Conservation (phyloP, 768 basidiomycete genomes). For the Boletales sp. region DNA sequence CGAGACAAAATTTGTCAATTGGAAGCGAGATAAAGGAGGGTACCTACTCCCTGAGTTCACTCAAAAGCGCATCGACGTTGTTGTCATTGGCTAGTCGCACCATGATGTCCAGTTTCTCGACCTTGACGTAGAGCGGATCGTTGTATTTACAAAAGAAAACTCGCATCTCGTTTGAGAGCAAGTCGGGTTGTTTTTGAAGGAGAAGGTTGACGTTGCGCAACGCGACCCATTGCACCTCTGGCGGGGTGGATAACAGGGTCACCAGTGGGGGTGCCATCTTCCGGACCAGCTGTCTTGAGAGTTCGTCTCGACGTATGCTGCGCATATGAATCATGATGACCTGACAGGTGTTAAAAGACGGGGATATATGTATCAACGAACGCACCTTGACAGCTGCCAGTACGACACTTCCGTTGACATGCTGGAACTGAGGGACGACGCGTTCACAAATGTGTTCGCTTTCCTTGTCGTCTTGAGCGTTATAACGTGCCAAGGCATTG, state of each 20-base stretch:
- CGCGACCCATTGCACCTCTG: constrained; percentile 98
- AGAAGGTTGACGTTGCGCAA: constrained; percentile 95
- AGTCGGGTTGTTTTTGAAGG: constrained; percentile 87
- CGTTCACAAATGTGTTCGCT: constrained; percentile 99
- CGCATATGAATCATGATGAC: constrained; percentile 98
- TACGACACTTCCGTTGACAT: constrained; percentile 93
- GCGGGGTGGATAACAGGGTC: constrained; percentile 92
- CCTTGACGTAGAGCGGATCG: constrained; percentile 97
- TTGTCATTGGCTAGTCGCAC: constrained; percentile 84
- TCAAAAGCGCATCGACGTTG: constrained; percentile 92
- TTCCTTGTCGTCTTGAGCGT: constrained; percentile 84
- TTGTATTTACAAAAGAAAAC: constrained; percentile 99
- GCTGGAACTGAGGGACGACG: constrained; percentile 97
- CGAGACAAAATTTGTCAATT: constrained; percentile 1
- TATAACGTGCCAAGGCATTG: constrained; percentile 81
- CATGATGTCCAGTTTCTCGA: constrained; percentile 99
- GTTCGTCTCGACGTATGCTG: constrained; percentile 72
- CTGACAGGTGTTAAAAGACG: constrained; percentile 34
- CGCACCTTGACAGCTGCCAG: constrained; percentile 91
- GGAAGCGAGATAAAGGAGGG: background rate
- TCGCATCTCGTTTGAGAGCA: constrained; percentile 93
- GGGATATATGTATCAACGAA: background rate
- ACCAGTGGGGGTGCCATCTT: constrained; percentile 99
- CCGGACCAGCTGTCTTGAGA: constrained; percentile 78
- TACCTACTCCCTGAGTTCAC: constrained; percentile 91